These are phyloP conservation scores for Pyrus pyrifolia DNA, from an alignment of 306 rosid species.

Conservation along the genomic window DNA sequence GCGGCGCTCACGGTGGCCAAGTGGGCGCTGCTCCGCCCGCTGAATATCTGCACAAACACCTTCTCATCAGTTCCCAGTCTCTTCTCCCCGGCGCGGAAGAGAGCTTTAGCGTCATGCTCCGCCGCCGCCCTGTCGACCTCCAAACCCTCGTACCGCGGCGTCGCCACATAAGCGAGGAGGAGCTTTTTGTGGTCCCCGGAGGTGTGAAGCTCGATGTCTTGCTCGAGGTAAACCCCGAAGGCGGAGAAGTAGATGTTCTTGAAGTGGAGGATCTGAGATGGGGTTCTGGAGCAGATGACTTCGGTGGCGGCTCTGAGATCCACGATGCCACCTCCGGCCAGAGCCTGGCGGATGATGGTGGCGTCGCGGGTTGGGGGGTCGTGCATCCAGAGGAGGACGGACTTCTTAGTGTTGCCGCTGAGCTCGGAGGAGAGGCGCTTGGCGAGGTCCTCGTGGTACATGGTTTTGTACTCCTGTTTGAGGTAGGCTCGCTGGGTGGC, in stretches of 20 bases:
- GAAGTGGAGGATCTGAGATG: slow-evolving; percentile 66
- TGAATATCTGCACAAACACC: slow-evolving; percentile 50
- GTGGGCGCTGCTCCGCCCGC: slow-evolving; percentile 63
- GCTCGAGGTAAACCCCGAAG: slow-evolving; percentile 50
- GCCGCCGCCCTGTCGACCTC: slow-evolving; percentile 50
- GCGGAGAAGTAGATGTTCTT: slow-evolving; percentile 50
- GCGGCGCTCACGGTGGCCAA: slow-evolving; percentile 40
- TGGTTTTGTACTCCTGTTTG: slow-evolving; percentile 62
- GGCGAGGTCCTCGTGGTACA: slow-evolving; percentile 51
- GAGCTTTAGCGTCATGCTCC: slow-evolving; percentile 31
- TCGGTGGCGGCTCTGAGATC: slow-evolving; percentile 61
- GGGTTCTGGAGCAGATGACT: slow-evolving; percentile 72
- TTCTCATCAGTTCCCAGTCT: slow-evolving; percentile 37
- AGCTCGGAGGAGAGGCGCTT: slow-evolving; percentile 68
- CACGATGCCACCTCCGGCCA: background rate
- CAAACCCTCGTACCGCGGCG: slow-evolving; percentile 66
- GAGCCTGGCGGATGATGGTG: slow-evolving; percentile 32
- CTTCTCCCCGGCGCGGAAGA: slow-evolving; percentile 39
- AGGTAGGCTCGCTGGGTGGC: slow-evolving; percentile 65
- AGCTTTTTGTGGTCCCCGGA: slow-evolving; percentile 56
- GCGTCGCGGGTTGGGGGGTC: slow-evolving; percentile 83
- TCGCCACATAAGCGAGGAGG: slow-evolving; percentile 50
- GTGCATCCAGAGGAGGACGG: slow-evolving; percentile 71
- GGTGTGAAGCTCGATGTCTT: slow-evolving; percentile 45
- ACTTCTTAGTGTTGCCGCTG: slow-evolving; percentile 50